Base-by-base conservation (phyloP, 2,329 filamentous ascomycete genomes). In the Colletotrichum coccodes region DNA sequence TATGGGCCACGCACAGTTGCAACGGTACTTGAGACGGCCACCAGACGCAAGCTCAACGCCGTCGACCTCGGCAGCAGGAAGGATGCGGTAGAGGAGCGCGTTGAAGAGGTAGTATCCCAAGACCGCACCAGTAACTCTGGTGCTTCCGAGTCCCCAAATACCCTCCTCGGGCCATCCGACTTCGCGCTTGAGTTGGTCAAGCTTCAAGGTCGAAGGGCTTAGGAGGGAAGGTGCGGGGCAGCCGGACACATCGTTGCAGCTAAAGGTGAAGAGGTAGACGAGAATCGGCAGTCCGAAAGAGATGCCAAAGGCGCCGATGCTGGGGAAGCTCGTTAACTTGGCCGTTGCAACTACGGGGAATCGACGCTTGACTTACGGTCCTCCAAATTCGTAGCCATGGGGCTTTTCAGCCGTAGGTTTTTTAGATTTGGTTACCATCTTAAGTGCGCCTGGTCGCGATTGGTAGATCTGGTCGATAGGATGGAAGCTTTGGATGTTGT, bases 171-270 rank as follows among this genome's bases (percentile, higher is more conserved):
- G 92, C 94, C 95, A 97, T 73, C 92, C 94, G 49, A 94, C 89
- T 76, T 98, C 94, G 63, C 84, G 78, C 83, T 95, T 96, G 73
- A 98, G 83, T 74, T 89, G 87, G 23, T 91, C 88, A 54, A 94
- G 83, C 47, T 90, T 90, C 68, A 97, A 82, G 9, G 88, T 92
- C 64, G 87, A 90, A 36, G 93, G 94, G 73, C 87, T 86, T 42
- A 97, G 86, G 9, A 95, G 85, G 4, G 93, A 94, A 4, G 95
- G 94, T 3, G 93, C 91, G 53, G 95, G 96, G 77, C 96, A 98
- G 67, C 96, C 95, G 9, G 94, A 92, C 71, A 97, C 85, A 79
- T 98, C 95, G 82, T 98, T 98, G 87, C 95, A 98, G 75, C 92
- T 85, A 77, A 98, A 97, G 53, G 91, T 87, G 77, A 95, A 91